Evolutionary conservation across 345 rosid species (phyloP), one percentile per base, ranked within the genome.

Genomic region (Citrus medica): DNA sequence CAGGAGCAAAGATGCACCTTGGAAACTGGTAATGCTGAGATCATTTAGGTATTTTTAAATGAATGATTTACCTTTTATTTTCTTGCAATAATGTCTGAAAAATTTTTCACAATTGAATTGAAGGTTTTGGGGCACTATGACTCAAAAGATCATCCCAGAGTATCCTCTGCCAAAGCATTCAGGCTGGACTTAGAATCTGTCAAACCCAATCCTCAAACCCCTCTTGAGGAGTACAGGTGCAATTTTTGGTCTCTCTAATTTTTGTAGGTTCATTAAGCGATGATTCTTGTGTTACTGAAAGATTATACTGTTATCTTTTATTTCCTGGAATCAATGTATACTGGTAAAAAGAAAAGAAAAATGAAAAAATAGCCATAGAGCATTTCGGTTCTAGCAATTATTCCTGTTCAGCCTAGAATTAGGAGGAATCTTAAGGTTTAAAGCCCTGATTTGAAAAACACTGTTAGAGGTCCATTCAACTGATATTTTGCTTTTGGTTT

Each of bases 201-300:
- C 73, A 91, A 95, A 79, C 99, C 98, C 42, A 91, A 96, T 81
- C 94, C 98, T 81, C 80, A 73, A 69, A 91, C 83, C 28, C 98
- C 99, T 77, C 97, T 96, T 14, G 98, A 96, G 85, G 99, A 96
- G 86, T 91, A 94, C 79, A 82, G 99, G 99, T 94, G 82, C 78
- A 76, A 64, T 30, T 76, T n/a, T 73, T 79, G 64, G 67, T 73
- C 35, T 46, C n/a, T 77, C 14, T 79, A 51, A 48, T 42, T 14
- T 71, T 14, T 51, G 22, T 62, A 56, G 38, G 28, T 27, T 38
- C 75, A 74, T 69, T 73, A 58, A n/a, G 67, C 38, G 27, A 69
- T 37, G 24, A 48, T 70, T 46, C 51, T 71, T 81, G 28, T 58
- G 70, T 19, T 61, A 69, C 37, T 53, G 21, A n/a, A 58, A 62